Conservation (phyloP, 176 grass and related monocot genomes). For the Oropetium thomaeum region DNA sequence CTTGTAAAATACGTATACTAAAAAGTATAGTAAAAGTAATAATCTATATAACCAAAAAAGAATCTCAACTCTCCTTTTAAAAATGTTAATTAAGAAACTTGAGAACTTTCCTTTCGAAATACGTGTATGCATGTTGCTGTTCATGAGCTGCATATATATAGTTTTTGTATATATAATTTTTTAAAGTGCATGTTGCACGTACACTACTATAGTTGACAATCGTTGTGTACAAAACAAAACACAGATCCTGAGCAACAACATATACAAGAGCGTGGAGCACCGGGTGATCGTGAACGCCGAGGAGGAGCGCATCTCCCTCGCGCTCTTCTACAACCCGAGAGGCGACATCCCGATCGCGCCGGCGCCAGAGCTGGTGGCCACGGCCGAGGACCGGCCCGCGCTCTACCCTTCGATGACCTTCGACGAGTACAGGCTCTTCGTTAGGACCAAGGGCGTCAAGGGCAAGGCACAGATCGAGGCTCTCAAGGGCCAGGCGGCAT, state of each 20-base stretch:
- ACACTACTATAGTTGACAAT: background rate
- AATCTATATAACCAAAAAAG: background rate
- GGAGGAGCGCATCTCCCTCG: conserved; percentile 72
- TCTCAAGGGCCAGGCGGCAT: conserved; percentile 53
- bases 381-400: conserved; percentile 37
- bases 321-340: conserved; percentile 86
- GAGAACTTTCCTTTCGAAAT: background rate
- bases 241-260: conserved; percentile 72
- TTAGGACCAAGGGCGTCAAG: conserved; percentile 61
- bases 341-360: conserved; percentile 56
- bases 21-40: no score
- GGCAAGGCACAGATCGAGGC: conserved; percentile 74
- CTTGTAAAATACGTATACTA: background rate
- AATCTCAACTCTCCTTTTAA: background rate
- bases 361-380: conserved; percentile 46
- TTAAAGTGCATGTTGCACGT: no score
- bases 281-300: conserved; percentile 60
- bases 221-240: background rate
- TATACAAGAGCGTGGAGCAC: conserved; percentile 79
- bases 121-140: background rate
- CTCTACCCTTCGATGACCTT: conserved; percentile 81
- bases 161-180: no score
- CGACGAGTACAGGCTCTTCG: conserved; percentile 57
- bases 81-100: background rate
- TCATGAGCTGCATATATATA: no score